phyloP scores from a whole-genome alignment of 768 basidiomycete genomes.

The Calvatia gigantea region DNA sequence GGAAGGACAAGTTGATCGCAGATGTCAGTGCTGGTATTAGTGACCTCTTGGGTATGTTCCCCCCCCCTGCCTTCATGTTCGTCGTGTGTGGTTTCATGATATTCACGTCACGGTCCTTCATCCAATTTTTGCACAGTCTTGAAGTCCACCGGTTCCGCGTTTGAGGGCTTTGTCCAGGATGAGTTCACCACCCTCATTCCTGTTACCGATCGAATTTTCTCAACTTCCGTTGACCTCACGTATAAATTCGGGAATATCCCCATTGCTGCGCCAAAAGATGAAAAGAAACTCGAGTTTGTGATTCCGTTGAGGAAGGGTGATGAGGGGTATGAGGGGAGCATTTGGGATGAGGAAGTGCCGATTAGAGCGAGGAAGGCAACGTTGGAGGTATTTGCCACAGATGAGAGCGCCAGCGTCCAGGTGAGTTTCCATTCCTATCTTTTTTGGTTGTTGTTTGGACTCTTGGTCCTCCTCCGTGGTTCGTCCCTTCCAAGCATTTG shows the following conservation, averaged over 20 bases:
- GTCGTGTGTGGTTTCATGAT: no score
- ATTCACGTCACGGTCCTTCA: no score
- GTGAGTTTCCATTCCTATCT: slow-evolving; percentile 34
- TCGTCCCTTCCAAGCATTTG: no score
- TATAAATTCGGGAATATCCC: slow-evolving; percentile 59
- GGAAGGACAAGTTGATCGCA: slow-evolving; percentile 60
- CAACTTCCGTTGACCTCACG: slow-evolving; percentile 76
- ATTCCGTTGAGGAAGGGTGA: slow-evolving; percentile 32
- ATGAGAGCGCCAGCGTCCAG: slow-evolving; percentile 92
- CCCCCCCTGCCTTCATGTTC: neutral
- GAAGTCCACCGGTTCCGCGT: slow-evolving; percentile 86
- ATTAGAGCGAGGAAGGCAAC: slow-evolving; percentile 59
- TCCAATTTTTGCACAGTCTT: slow-evolving; percentile 50
- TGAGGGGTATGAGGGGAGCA: slow-evolving; percentile 36
- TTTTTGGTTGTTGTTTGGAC: no score
- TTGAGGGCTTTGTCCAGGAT: slow-evolving; percentile 76
- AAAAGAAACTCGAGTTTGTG: slow-evolving; percentile 47
- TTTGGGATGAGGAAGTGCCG: slow-evolving; percentile 58
- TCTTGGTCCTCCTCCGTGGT: no score
- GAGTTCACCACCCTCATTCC: slow-evolving; percentile 85
- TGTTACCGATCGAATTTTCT: slow-evolving; percentile 88
- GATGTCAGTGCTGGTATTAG: slow-evolving; percentile 64
- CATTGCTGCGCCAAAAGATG: slow-evolving; percentile 47
- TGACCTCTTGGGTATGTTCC: slow-evolving; percentile 72
- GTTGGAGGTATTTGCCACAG: slow-evolving; percentile 76